These are phyloP conservation scores for Closterium sp. DNA, from an alignment of 139 green algal genomes.

Conservation along the genomic window DNA sequence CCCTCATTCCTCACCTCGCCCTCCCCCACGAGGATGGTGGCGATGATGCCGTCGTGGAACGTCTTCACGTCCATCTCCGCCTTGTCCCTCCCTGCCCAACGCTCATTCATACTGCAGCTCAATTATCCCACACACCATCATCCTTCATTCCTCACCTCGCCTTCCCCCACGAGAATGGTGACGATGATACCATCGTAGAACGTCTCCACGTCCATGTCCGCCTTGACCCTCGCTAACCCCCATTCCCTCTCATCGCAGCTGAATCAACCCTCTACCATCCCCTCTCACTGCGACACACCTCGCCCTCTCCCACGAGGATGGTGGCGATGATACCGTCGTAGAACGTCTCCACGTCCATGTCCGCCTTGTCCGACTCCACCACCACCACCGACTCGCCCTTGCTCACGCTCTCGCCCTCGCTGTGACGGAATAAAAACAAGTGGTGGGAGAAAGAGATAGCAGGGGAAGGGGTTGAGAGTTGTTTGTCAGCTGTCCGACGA, in stretches of 20 bases:
- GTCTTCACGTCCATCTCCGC: constrained; percentile 99
- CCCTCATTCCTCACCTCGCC: too few relatives aligned
- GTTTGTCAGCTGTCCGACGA: too few relatives aligned
- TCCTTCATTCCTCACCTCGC: too few relatives aligned
- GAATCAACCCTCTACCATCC: constrained; percentile 6
- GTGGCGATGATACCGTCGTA: constrained; percentile 81
- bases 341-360: constrained; percentile 99
- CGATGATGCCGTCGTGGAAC: constrained; percentile 91
- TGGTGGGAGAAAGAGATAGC: neutral
- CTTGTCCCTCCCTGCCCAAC: constrained; percentile 74
- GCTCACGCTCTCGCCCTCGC: constrained; percentile 82
- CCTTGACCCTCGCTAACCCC: constrained; percentile 98
- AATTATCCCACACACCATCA: too few relatives aligned
- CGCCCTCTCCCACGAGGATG: constrained; percentile 82
- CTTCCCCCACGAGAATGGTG: constrained; percentile 75
- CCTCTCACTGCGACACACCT: constrained; percentile 76
- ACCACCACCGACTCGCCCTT: constrained; percentile 95
- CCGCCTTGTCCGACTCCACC: constrained; percentile 97
- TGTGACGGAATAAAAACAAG: constrained; percentile 31
- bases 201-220: constrained; percentile 98
- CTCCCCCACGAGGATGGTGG: constrained; percentile 75
- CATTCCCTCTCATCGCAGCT: constrained; percentile 86
- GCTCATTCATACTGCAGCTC: constrained; percentile 78
- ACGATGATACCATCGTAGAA: constrained; percentile 89
- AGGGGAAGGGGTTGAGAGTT: neutral